Percentiles rank a stretch among this genome's conserved stretches.
Evolutionary conservation across 192 early-diverging fungal genomes (phyloP).

Genomic region (Podila verticillata): DNA sequence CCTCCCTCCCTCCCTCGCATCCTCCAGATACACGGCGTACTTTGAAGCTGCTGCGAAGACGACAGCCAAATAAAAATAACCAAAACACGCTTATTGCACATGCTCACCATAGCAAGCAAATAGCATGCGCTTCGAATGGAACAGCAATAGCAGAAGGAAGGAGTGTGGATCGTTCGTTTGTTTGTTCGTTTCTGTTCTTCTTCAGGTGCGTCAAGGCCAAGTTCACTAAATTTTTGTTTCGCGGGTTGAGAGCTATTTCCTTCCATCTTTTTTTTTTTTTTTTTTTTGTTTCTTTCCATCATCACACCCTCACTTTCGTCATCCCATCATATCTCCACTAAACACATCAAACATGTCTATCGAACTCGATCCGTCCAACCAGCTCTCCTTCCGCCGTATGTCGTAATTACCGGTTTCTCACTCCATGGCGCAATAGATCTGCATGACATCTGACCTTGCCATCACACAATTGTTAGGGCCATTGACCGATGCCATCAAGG

Average conservation of each 20-base stretch:
- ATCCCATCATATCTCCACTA: not conserved
- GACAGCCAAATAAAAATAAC: no score
- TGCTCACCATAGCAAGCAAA: no score
- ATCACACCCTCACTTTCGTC: constrained; percentile 4
- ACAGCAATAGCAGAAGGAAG: no score
- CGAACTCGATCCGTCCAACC: constrained; percentile 64
- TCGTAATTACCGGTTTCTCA: not conserved
- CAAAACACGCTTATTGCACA: no score
- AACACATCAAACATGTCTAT: constrained; percentile 58
- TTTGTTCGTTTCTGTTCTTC: not conserved
- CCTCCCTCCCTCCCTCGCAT: no score
- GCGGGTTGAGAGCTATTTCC: no score
- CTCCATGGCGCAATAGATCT: not conserved
- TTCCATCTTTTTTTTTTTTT: not conserved
- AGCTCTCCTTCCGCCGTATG: constrained; percentile 70
- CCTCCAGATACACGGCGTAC: no score
- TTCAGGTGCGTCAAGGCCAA: not conserved
- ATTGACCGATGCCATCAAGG: constrained; percentile 67
- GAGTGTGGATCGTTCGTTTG: no score
- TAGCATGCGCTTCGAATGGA: no score
- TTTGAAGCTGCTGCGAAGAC: no score
- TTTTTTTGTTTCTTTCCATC: not conserved
- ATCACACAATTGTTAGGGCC: constrained; percentile 60
- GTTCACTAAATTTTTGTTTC: not conserved
- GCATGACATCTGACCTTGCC: not conserved